Evolutionary conservation across 441 rosid genomes (phyloP).

Genomic region (Croton setiger): DNA sequence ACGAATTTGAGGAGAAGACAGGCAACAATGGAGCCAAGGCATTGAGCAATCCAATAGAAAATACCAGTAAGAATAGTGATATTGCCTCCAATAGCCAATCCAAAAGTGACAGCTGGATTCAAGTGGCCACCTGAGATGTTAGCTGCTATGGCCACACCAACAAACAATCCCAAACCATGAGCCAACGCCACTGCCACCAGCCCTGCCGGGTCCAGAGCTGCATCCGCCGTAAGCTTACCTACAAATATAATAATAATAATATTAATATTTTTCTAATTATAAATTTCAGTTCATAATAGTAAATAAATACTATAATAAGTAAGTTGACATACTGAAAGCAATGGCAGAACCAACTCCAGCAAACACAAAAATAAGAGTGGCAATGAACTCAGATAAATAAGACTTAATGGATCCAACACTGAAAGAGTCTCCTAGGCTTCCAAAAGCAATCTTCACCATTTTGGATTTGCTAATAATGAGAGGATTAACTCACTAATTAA

Average conservation of each 20-base stretch:
- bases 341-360: conserved; percentile 93
- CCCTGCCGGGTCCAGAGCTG: conserved; percentile 72
- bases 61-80: conserved; percentile 70
- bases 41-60: conserved; percentile 87
- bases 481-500: background rate
- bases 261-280: too few species aligned
- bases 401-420: conserved; percentile 61
- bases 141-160: conserved; percentile 81
- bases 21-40: conserved; percentile 79
- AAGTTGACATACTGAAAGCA: conserved; percentile 46
- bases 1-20: conserved; percentile 74
- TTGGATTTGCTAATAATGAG: background rate
- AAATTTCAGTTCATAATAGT: too few species aligned
- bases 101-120: conserved; percentile 92
- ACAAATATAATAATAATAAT: background rate
- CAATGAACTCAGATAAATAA: conserved; percentile 76
- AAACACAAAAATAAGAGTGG: conserved; percentile 80
- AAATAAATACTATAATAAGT: too few species aligned
- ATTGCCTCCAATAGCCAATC: conserved; percentile 79
- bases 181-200: conserved; percentile 81
- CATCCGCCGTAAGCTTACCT: conserved; percentile 69
- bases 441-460: conserved; percentile 73
- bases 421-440: conserved; percentile 71
- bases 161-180: conserved; percentile 78
- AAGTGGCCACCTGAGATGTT: conserved; percentile 92